Conservation (phyloP, 352 stramenopile species). For the Globisporangium iwayamae region DNA sequence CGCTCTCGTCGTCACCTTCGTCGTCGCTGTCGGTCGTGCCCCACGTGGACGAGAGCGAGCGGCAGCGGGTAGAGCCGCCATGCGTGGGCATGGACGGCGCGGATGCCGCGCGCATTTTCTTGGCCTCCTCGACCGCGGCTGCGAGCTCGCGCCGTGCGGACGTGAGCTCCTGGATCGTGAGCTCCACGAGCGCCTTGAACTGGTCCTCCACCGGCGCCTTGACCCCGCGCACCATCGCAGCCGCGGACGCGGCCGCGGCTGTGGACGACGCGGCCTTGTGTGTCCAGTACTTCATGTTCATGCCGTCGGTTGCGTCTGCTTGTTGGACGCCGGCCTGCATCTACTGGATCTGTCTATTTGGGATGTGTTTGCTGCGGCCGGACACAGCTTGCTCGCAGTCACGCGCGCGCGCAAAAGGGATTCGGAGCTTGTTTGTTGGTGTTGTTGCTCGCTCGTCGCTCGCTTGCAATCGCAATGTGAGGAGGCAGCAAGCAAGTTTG, state of each 20-base stretch:
- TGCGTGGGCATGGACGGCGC: constrained; percentile 12
- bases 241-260: not conserved
- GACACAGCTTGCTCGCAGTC: not conserved
- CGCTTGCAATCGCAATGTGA: constrained; percentile 3
- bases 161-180: constrained; percentile 12
- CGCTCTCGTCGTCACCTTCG: constrained; percentile 23
- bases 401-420: not conserved
- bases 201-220: constrained; percentile 11
- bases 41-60: constrained; percentile 65
- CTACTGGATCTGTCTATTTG: constrained; percentile 4
- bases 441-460: not conserved
- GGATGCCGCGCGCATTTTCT: constrained; percentile 17
- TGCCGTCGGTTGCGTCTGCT: not conserved
- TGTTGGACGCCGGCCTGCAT: not conserved
- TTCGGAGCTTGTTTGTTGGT: not conserved
- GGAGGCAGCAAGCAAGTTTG: not conserved
- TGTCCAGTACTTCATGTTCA: constrained; percentile 17
- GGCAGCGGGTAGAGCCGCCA: constrained; percentile 27
- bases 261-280: constrained; percentile 3
- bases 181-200: constrained; percentile 15
- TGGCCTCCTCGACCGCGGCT: constrained; percentile 11
- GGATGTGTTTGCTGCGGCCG: not conserved
- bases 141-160: constrained; percentile 12
- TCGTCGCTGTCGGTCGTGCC: constrained; percentile 46
- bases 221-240: not conserved